Evolutionary conservation across 164 flowering plant genomes (phyloP), one percentile per base, ranked within the genome.

Genomic region (Annona cherimola): DNA sequence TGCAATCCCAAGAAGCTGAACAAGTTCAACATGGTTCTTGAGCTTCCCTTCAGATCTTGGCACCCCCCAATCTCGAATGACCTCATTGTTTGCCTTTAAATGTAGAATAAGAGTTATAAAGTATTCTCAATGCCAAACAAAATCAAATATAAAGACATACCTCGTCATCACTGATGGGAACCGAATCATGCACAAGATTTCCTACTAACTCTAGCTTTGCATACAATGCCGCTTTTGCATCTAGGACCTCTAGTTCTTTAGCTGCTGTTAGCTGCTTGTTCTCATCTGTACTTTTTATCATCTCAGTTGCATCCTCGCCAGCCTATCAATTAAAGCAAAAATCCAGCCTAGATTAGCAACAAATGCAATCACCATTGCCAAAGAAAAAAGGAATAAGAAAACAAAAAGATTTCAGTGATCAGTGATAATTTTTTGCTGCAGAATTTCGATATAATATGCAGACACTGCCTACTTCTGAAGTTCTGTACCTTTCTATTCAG

Each of bases 111-210:
- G 42, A 26, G 42, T 63, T 40, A 14, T 18, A 7, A 40, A 63
- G 11, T 8, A 50, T 63, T 40, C 43, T 40, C 43, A 4, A 39
- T 43, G 41, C 41, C 41, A 44, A 40, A 64, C n/a, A 69, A 46
- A 65, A 41, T 9, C 18, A 50, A 16, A 64, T 2, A 45, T 57
- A 7, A 40, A 45, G n/a, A 20, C 16, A 7, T 63, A 95, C 99
- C 94, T 93, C 99, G 74, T 95, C 90, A 69, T 88, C 66, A 66
- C 83, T 81, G 59, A 88, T 68, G 0, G 97, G 98, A 54, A 95
- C 99, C 0, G 98, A 87, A 80, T 95, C 99, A 71, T 95, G 99
- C 68, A 95, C 94, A 19, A 95, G 92, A 76, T 95, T 95, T 39
- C 98, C 99, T 50, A 95, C 77, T 1, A 73, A 59, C 65, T 78